Percentiles rank a stretch among this genome's conserved stretches.
Evolutionary conservation across 495 filamentous ascomycete species (phyloP).

Genomic region (Endocarpon pusillum): DNA sequence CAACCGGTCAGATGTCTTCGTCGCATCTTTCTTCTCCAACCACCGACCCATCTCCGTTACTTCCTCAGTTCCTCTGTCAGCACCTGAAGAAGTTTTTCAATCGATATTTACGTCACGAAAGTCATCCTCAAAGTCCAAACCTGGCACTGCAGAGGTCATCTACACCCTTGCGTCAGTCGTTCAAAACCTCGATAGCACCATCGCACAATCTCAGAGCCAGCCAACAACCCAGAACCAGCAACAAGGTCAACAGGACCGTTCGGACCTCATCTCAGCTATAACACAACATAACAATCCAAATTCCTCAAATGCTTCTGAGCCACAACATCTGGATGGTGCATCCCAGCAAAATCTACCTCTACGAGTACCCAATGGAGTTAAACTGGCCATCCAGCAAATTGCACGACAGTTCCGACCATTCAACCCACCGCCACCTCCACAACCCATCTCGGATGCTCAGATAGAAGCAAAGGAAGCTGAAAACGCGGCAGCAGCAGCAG

Average conservation of each 20-base stretch:
- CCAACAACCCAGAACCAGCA: constrained; percentile 15
- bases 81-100: constrained; percentile 57
- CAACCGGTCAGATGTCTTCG: constrained; percentile 48
- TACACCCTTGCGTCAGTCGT: constrained; percentile 61
- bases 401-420: constrained; percentile 54
- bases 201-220: too few species aligned
- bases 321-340: constrained; percentile 31
- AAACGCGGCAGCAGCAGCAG: constrained; percentile 4
- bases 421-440: constrained; percentile 56
- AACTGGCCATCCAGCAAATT: constrained; percentile 33
- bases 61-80: constrained; percentile 52
- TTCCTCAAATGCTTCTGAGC: constrained; percentile 26
- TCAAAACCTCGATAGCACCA: constrained; percentile 48
- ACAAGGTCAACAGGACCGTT: constrained; percentile 24
- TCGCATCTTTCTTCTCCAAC: constrained; percentile 89
- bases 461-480: constrained; percentile 14
- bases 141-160: constrained; percentile 46
- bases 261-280: constrained; percentile 30
- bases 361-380: constrained; percentile 17
- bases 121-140: constrained; percentile 30
- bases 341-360: constrained; percentile 12
- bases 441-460: constrained; percentile 32
- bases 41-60: constrained; percentile 88
- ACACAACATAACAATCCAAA: too few species aligned
- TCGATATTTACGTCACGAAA: constrained; percentile 51